These are phyloP conservation scores for Naematelia aurantialba DNA, from an alignment of 768 basidiomycete species.

Conservation along the genomic window DNA sequence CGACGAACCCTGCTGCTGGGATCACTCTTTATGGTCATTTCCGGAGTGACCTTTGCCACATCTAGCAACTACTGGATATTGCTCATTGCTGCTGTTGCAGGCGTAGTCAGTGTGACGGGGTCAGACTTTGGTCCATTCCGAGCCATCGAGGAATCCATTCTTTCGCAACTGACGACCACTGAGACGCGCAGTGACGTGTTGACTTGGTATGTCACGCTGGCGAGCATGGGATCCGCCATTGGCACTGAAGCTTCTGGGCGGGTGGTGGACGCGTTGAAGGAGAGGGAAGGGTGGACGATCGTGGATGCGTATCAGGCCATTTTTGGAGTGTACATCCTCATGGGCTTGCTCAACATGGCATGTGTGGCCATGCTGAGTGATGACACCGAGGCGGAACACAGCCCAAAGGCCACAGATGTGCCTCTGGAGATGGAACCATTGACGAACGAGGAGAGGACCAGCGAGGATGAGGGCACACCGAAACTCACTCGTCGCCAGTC, in stretches of 20 bases:
- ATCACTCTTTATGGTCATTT: constrained; percentile 30
- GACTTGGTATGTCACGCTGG: constrained; percentile 27
- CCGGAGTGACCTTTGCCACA: constrained; percentile 26
- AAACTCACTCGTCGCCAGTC: neutral
- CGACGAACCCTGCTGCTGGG: constrained; percentile 34
- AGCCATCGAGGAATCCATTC: constrained; percentile 42
- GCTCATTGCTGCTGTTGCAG: constrained; percentile 32
- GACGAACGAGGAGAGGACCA: neutral
- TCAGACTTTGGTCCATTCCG: constrained; percentile 41
- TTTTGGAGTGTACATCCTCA: constrained; percentile 28
- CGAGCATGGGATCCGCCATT: constrained; percentile 29
- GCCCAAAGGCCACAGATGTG: constrained; percentile 10
- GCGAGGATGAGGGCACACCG: neutral
- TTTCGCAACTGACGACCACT: constrained; percentile 28
- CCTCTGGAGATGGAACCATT: constrained; percentile 4
- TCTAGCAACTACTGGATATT: constrained; percentile 34
- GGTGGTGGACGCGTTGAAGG: constrained; percentile 13
- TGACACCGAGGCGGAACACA: constrained; percentile 10
- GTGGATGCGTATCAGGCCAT: constrained; percentile 28
- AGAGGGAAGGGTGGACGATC: constrained; percentile 19
- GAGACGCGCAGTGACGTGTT: constrained; percentile 24
- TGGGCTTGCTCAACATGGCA: constrained; percentile 24
- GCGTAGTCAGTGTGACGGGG: constrained; percentile 36
- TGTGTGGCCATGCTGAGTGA: constrained; percentile 14
- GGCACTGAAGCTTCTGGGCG: constrained; percentile 25